Evolutionary conservation across 2,329 filamentous ascomycete genomes (phyloP), one percentile per base, ranked within the genome.

Genomic region (Cephalotrichum gorgonifer): DNA sequence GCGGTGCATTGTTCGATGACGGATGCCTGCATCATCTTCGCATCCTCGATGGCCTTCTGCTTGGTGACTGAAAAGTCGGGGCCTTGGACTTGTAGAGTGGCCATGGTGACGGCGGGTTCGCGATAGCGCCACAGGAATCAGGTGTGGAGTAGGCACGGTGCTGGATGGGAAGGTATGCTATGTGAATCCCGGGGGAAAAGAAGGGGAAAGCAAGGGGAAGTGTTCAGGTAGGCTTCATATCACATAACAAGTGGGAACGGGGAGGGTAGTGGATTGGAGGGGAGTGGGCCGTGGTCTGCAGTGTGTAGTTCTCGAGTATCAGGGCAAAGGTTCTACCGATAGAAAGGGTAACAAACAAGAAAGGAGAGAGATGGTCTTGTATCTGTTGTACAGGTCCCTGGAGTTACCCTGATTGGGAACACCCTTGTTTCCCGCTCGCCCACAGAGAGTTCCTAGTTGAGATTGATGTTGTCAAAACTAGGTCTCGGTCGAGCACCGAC

Each of bases 11-110:
- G 72, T 54, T 85, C 81, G 44, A 76, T 68, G 26, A 87, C 79
- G 2, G 75, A 65, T 43, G 72, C 70, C 62, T 85, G 79, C 81
- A 86, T 85, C 56, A 83, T 79, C 55, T 75, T 75, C 28, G 84
- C 84, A 73, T 87, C 83, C 60, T 86, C 76, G 28, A 83, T 66
- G 47, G 81, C 80, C 59, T 79, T 79, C 54, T 73, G 69, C 59
- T 76, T 79, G 52, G 72, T 76, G 56, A 62, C 66, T 46, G 71
- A 68, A 48, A 66, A 57, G 47, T 70, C 67, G 46, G 67, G 63
- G 52, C 64, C 67, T 54, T 66, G 62, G 20, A 70, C 63, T 49
- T 69, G 64, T 30, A 73, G 65, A 31, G 68, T 66, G 48, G 66
- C 60, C 69, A 71, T 71, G 27, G 23, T 44, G 27, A 7, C 25